A percentile compares a stretch with the other conserved stretches of the same genome.
Conservation (phyloP, 495 filamentous ascomycete genomes). For the Trichoderma parareesei region DNA sequence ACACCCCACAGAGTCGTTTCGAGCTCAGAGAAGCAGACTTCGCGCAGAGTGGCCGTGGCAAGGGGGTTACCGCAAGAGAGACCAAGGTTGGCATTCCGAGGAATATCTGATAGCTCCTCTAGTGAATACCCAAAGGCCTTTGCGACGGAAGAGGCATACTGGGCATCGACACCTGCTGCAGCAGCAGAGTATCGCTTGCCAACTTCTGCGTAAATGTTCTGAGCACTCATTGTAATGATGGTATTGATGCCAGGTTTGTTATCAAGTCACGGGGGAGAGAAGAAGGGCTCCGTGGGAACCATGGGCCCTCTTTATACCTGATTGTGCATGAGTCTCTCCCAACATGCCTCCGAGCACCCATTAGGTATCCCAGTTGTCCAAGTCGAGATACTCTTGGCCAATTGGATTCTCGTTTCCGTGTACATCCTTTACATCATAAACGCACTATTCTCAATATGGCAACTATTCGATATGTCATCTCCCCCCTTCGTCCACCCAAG, state of each 20-base stretch:
- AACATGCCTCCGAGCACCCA: too few relatives aligned
- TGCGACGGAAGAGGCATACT: constrained; percentile 33
- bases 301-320: too few relatives aligned
- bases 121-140: constrained; percentile 52
- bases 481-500: background rate
- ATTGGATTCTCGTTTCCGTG: too few relatives aligned
- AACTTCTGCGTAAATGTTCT: constrained; percentile 31
- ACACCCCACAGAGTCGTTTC: background rate
- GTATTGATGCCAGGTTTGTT: too few relatives aligned
- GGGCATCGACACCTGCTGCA: constrained; percentile 15
- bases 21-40: constrained; percentile 26
- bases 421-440: background rate
- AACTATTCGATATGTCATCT: background rate
- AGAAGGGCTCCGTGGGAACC: too few relatives aligned
- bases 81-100: constrained; percentile 55
- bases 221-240: constrained; percentile 16
- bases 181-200: constrained; percentile 33
- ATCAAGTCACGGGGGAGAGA: too few relatives aligned
- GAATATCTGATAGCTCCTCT: constrained; percentile 45
- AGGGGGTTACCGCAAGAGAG: constrained; percentile 61
- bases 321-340: too few relatives aligned
- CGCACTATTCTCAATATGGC: background rate
- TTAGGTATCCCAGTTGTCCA: too few relatives aligned
- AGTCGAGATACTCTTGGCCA: too few relatives aligned
- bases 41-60: constrained; percentile 42